phyloP scores from a whole-genome alignment of 1,284 basidiomycete genomes.

The Trametes hirsuta region DNA sequence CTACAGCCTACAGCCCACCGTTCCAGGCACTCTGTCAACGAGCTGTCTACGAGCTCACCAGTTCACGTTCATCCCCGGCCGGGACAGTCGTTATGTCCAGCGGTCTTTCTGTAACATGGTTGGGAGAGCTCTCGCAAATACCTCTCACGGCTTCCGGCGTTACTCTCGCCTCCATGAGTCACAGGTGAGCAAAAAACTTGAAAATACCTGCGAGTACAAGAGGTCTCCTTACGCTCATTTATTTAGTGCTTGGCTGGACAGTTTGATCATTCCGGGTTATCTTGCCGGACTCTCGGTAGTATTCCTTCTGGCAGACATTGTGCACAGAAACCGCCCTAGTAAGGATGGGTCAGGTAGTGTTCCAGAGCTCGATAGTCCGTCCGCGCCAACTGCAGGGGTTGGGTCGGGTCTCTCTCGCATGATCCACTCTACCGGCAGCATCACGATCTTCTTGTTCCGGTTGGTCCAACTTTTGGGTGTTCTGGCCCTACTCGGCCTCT shows the following conservation, averaged over 20 bases:
- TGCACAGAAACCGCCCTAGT: not conserved
- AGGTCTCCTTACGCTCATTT: not conserved
- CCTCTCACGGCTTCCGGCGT: conserved; percentile 9
- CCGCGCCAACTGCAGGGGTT: too few species aligned
- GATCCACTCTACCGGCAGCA: conserved; percentile 17
- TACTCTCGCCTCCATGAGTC: conserved; percentile 2
- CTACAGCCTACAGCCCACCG: too few species aligned
- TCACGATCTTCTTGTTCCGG: conserved; percentile 29
- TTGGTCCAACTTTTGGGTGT: conserved; percentile 25
- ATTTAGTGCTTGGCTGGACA: conserved; percentile 12
- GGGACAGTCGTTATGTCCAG: not conserved
- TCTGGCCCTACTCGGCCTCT: conserved; percentile 9
- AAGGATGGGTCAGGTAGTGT: not conserved
- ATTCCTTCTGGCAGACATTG: not conserved
- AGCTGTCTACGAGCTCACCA: too few species aligned
- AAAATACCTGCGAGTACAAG: not conserved
- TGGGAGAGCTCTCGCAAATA: conserved; percentile 1
- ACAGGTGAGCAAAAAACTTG: not conserved
- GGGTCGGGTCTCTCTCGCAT: not conserved
- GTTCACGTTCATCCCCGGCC: too few species aligned
- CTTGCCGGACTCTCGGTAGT: conserved; percentile 3
- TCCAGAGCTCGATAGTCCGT: too few species aligned
- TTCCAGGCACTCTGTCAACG: too few species aligned
- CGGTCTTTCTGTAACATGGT: conserved; percentile 6
- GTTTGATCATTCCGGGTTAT: conserved; percentile 9